phyloP scores from a whole-genome alignment of 352 stramenopile genomes.

The Phytophthora cactorum region DNA sequence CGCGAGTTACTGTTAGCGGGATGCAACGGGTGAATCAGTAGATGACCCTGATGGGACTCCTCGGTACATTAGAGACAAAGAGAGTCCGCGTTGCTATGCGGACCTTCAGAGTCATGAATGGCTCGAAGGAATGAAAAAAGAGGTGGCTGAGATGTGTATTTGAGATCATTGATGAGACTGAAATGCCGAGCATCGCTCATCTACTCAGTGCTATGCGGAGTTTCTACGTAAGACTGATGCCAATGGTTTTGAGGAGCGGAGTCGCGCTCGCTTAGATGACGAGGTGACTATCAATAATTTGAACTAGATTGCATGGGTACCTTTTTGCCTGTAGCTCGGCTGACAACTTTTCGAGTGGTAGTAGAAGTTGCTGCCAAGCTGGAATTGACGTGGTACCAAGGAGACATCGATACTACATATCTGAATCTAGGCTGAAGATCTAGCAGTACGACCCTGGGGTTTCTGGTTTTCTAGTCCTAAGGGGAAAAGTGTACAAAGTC shows the following conservation, averaged over 20 bases:
- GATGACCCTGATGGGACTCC: too few relatives aligned
- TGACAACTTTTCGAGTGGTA: not conserved
- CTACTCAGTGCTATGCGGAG: not conserved
- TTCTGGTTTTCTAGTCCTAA: constrained; percentile 7
- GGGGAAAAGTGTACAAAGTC: constrained; percentile 15
- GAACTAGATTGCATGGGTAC: not conserved
- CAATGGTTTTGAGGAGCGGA: not conserved
- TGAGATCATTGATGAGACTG: too few relatives aligned
- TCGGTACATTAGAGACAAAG: too few relatives aligned
- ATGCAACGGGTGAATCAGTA: too few relatives aligned
- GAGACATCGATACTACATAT: constrained; percentile 20
- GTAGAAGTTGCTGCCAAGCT: not conserved
- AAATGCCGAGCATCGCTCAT: not conserved
- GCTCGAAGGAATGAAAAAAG: too few relatives aligned
- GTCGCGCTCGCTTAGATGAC: not conserved
- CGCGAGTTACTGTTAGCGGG: too few relatives aligned
- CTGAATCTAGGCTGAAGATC: constrained; percentile 15
- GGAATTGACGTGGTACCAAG: constrained; percentile 3
- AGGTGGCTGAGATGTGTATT: too few relatives aligned
- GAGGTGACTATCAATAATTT: not conserved
- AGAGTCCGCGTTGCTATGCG: too few relatives aligned
- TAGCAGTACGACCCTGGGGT: constrained; percentile 13
- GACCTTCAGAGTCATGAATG: too few relatives aligned
- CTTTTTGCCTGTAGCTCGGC: not conserved
- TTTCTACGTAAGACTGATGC: not conserved